Evolutionary conservation across 139 green algal species (phyloP), one percentile per base, ranked within the genome.

Genomic region (Diplosphaera chodatii): DNA sequence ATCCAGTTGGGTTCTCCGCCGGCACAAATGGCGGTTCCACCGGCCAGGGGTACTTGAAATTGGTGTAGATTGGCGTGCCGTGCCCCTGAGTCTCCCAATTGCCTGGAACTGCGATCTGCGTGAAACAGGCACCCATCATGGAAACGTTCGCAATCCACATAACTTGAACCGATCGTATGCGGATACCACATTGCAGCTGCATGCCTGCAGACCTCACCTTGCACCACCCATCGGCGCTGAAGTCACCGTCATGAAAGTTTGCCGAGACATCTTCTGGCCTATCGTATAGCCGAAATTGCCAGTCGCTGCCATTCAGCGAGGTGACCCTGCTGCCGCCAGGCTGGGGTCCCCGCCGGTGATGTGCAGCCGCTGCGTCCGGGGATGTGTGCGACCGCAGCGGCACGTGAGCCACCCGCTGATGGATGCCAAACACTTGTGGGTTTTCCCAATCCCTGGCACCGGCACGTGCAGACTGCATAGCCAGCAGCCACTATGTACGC

Each of bases 41-140:
- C 15, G 89, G 88, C 55, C 97, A 96, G 25, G 94, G 92, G 80
- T 99, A 99, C 4, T 87, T 69, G 37, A 96, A 92, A 76, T 99
- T 99, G 27, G 91, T 95, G 80, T 99, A 99, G 75, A 96, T 94
- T 21, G 94, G 94, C 8, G 66, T 83, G 40, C 93, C 89, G 56
- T 87, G 80, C 29, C 94, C 94, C 55, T 91, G 72, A 55, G 82
- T 88, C 79, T 99, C 91, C 89, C 91, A 96, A 71, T 93, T 96
- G 63, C 79, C 73, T 0, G 94, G 94, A 25, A 98, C 91, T 0
- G 67, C 33, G 32, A 97, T 87, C 90, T 94, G 83, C 37, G 71
- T 13, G 70, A 5, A n/a, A n/a, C 20, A n/a, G n/a, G n/a, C n/a
- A n/a, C n/a, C n/a, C n/a, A n/a, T n/a, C n/a, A n/a, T n/a, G n/a